Evolutionary conservation across 805 yeast species (phyloP), one percentile per base, ranked within the genome.

Genomic region (Suhomyces sp.): DNA sequence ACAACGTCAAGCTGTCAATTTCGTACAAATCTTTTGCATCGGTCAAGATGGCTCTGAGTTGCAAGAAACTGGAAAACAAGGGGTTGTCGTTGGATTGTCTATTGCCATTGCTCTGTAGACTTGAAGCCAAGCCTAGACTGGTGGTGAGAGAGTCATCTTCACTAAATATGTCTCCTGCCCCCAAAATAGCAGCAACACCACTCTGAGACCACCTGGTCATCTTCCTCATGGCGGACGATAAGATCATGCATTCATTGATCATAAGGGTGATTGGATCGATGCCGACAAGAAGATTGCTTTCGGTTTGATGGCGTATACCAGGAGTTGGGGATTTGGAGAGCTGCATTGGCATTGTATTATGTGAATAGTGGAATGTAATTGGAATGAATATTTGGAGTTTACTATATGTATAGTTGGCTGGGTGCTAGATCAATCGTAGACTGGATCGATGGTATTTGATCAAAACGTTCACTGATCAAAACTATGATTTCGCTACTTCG

Each of bases 171-270:
- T 73, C 75, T 24, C 84, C 79, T 4, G 87, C 84, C 2, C 94
- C 87, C 44, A 93, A 74, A 27, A 93, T 82, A 5, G 96, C 89
- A 8, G 97, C 93, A 37, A 92, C 94, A 47, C 86, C 87, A 41
- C 87, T 81, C 58, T 87, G 86, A 56, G 88, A 83, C 64, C 91
- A 82, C 56, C 88, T 79, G 46, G 61, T 61, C 62, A 66, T 65
- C 64, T 90, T 91, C 50, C 97, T 78, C 96, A 94, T 90, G 20
- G 94, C 91, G 17, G 96, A 85, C 17, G 93, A 83, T 48, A 94
- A 81, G 52, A 85, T 79, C 62, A 89, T 87, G 67, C 97, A 90
- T 72, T 94, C 98, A 64, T 88, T 87, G 54, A 90, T 84, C 57
- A 90, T 87, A 59, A 93, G 82, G 1, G 96, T 87, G 51, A 86